Evolutionary conservation across 306 rosid genomes (phyloP), one percentile per base, ranked within the genome.

Genomic region (Cucumis melo): DNA sequence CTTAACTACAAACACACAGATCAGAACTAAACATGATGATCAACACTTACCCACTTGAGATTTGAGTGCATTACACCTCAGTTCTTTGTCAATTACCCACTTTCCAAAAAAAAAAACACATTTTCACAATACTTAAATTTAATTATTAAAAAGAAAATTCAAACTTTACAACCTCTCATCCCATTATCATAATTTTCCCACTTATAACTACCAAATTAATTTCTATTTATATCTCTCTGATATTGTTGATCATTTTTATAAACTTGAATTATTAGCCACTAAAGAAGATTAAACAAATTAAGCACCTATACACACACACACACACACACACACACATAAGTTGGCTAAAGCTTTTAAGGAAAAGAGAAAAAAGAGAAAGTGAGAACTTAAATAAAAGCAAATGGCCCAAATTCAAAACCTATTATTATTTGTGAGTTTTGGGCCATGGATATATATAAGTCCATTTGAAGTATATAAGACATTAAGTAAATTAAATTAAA

Each of bases 51-150:
- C 74, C 74, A 68, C 74, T 68, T 68, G 1, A 68, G 32, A 2
- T 68, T 68, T 68, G 20, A 68, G 74, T 68, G 74, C 38, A 68
- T 21, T 42, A 68, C 74, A 68, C 36, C 74, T 68, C 55, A 68
- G 1, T 68, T 42, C 74, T 42, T 67, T 12, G 54, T 41, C 56
- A 41, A 63, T 63, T 63, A 20, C 74, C 74, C 74, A 67, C 74
- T 67, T 67, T 4, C 74, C 1, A 27, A 27, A 27, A 46, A 13
- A 46, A 32, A 32, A 32, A 32, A 10, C 50, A 11, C 50, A 44
- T 11, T 44, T 46, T 42, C 16, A 46, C 29, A 39, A 3, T 66
- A n/a, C 53, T 38, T n/a, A 19, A 39, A 66, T 41, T 39, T 19
- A n/a, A 20, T 46, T 46, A 8, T 44, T 44, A 44, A 44, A 10